Evolutionary conservation across 352 stramenopile species (phyloP), one percentile per base, ranked within the genome.

Genomic region (Phytophthora sp.): DNA sequence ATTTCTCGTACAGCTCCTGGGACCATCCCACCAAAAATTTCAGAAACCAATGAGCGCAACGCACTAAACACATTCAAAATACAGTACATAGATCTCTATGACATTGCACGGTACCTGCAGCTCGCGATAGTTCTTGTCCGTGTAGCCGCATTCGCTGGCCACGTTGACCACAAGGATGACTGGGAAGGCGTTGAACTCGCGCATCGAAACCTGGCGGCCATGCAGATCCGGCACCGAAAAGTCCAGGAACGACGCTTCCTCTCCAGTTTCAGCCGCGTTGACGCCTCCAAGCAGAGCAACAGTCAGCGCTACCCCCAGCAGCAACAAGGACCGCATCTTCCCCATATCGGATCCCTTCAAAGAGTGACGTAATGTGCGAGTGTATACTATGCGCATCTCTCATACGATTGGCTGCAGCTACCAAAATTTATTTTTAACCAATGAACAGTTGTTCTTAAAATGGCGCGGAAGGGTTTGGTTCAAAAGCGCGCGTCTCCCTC

Each of bases 91-190:
- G 7, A 11, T 2, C 20, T 20, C 16, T 36, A 57, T 52, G 30
- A 20, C 47, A 30, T 24, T 55, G 30, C 41, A 82, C 44, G 44
- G 9, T 9, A 56, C 80, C 82, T 89, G 80, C 24, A 94, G 69
- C 67, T 91, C 86, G 38, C 70, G 73, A 63, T 94, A 94, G 68
- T 94, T 94, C 63, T 82, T 73, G 71, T 94, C 81, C 24, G 86
- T 92, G 76, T 91, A 93, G 8, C 86, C 86, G 51, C 84, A 93
- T 5, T 69, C 77, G 57, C 87, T 95, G 23, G 87, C 87, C 54
- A 95, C 85, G 59, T 95, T 95, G 23, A 95, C 87, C 29, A 95
- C 74, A 18, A 95, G 67, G 50, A 94, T 89, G 23, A 85, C 86
- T 33, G 74, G 84, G 57, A 74, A 79, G 21, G 77, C 50, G n/a